Evolutionary conservation across 352 stramenopile genomes (phyloP), one percentile per base, ranked within the genome.

Genomic region (Plasmopara viticola): DNA sequence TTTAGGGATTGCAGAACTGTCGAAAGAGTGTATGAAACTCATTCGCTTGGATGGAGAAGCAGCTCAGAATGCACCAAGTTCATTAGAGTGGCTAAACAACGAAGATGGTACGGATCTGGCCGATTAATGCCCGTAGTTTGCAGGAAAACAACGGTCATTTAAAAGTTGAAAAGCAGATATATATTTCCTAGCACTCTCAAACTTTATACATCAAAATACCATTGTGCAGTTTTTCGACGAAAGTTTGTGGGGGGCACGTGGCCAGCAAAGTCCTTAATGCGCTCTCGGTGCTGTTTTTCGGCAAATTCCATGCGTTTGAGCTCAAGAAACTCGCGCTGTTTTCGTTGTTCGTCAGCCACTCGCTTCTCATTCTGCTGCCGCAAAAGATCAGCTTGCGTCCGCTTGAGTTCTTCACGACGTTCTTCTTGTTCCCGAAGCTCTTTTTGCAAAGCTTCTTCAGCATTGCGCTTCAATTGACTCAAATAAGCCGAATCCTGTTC

Each of bases 11-110:
- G 59, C 70, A 2, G 78, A 91, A 54, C 54, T 91, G 15, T 70
- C 74, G 3, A 85, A 84, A 49, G 76, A 87, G 50, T 88, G 81
- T 74, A 91, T 88, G 64, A 84, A 86, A 45, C 61, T 89, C 40
- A 85, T 89, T 10, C 67, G 68, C 25, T 61, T 90, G 47, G 74
- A 87, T 28, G 74, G 62, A 28, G 59, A 82, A 48, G 64, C 55
- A 8, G 64, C 50, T 31, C 42, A 70, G 44, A 44, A 68, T 61
- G 37, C 38, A 49, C 70, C 57, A 59, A 71, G 71, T 56, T 82
- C 53, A 14, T 58, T 60, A 43, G 74, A 68, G 60, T 68, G 50
- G 72, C 54, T 66, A 13, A 71, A 67, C 52, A 71, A 39, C 17
- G 58, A 72, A 37, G 65, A 12, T 35, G 31, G 7, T 35, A 12